Evolutionary conservation across 1,284 basidiomycete genomes (phyloP), one percentile per base, ranked within the genome.

Genomic region (Sporisorium reilianum): DNA sequence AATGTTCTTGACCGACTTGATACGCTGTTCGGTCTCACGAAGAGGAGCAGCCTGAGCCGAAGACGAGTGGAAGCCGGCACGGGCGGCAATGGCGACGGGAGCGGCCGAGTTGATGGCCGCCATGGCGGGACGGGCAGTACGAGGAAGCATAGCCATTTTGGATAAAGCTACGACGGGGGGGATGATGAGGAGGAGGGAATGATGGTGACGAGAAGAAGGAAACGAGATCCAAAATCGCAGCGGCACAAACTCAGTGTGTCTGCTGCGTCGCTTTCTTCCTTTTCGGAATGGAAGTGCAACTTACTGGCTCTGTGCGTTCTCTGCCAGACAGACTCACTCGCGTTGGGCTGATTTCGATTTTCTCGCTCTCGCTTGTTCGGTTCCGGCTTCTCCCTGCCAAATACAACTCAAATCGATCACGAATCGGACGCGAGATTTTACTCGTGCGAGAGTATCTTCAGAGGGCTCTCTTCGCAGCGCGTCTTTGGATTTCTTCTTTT

Each of bases 1-100:
- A 85, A 97, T 97, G 83, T 86, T 98, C 86, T 90, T 90, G 85
- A 98, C 96, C 63, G 94, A 97, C 90, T 98, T 97, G 87, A 95
- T 89, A 79, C 96, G 92, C 86, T 93, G 87, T 88, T 99, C 97
- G 84, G 98, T 93, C 88, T 99, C 96, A 84, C 95, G 92, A 79
- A 99, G 91, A 66, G 96, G 97, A 52, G 95, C 95, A 93, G 95
- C 95, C 86, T 94, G 94, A 78, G 91, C 90, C 79, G 92, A 68
- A 32, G 80, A 79, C 18, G 79, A 74, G 75, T 81, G 79, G 78
- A 83, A 84, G 48, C 71, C 79, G 59, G 79, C 78, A 58, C 80
- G 72, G 45, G 77, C 76, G 46, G 61, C 71, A 23, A 67, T 55
- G 46, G 73, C 66, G 40, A 71, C 46, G 22, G 68, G 65, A 28